Evolutionary conservation across 2,329 filamentous ascomycete genomes (phyloP), one percentile per base, ranked within the genome.

Genomic region (Ophiosphaerella narmari): DNA sequence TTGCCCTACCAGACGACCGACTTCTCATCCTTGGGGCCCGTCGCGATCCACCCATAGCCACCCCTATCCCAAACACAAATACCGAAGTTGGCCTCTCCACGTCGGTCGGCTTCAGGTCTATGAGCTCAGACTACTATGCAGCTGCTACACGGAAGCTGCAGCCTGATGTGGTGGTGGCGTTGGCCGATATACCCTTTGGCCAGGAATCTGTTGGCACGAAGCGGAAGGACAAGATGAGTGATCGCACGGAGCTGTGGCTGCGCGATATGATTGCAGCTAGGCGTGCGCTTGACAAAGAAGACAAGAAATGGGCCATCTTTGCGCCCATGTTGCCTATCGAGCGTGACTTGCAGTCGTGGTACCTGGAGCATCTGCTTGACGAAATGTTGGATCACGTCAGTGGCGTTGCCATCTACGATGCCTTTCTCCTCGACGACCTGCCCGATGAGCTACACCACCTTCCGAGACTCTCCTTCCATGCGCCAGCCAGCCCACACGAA

Each of bases 221-320:
- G 74, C 83, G 92, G 39, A 83, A 88, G 39, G 80, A 85, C 32
- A 91, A 90, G 65, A 97, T 96, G 86, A 87, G 86, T 21, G 91
- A 94, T 66, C 82, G 93, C 48, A 96, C 90, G 1, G 88, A 94
- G 68, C 82, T 83, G 33, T 97, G 91, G 90, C 78, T 93, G 14
- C 82, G 84, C 21, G 83, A 88, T 55, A 84, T 91, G 43, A 78
- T 91, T 32, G 74, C 75, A 13, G 68, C 74, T 24, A 70, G 75
- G 46, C 73, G 47, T 21, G 47, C 67, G 2, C 42, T 70, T 2
- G 68, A 73, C 16, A 49, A 65, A 31, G 57, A 39, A 1, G 68
- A 70, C 47, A 64, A 54, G 13, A 48, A 48, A 13, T 73, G 62
- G 54, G 53, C 52, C 38, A 77, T 85, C 31, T 85, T 86, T 59